A percentile compares a stretch with the other conserved stretches of the same genome.
phyloP scores from a whole-genome alignment of 2,329 filamentous ascomycete genomes.

The Alternaria conjuncta region DNA sequence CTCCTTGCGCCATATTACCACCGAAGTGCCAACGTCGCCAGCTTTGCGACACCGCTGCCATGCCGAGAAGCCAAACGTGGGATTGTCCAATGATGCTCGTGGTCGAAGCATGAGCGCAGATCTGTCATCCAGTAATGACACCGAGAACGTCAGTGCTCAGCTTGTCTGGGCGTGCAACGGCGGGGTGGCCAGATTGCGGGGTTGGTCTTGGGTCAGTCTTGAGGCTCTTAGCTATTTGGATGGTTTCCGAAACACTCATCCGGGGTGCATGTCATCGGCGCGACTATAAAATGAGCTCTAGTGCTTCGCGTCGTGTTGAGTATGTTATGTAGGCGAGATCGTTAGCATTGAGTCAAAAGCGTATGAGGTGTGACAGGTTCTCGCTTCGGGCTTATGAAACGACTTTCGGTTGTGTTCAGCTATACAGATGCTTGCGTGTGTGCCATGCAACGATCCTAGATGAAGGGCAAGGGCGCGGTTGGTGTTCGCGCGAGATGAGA shows the following conservation, averaged over 20 bases:
- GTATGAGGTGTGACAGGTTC: no score
- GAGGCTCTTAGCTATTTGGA: slow-evolving; percentile 1
- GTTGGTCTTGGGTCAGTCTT: slow-evolving; percentile 14
- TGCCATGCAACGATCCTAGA: neutral
- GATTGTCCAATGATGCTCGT: neutral
- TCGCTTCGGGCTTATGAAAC: no score
- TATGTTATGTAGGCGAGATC: neutral
- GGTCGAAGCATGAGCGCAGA: neutral
- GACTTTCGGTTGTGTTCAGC: neutral
- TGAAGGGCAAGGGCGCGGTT: neutral
- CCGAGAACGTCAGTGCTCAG: neutral
- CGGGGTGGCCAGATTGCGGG: slow-evolving; percentile 23
- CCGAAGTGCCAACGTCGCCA: neutral
- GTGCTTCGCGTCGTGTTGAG: neutral
- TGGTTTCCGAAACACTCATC: neutral
- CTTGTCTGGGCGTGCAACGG: slow-evolving; percentile 2
- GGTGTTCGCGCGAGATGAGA: neutral
- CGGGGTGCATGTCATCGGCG: neutral
- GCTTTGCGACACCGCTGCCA: neutral
- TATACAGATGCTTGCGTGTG: neutral
- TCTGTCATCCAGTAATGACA: slow-evolving; percentile 2
- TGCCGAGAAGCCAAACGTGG: slow-evolving; percentile 5
- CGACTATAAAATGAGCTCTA: neutral
- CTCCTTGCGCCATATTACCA: neutral
- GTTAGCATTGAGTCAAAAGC: neutral